Conservation (phyloP, 2,329 filamentous ascomycete species). For the Exophiala oligosperma region DNA sequence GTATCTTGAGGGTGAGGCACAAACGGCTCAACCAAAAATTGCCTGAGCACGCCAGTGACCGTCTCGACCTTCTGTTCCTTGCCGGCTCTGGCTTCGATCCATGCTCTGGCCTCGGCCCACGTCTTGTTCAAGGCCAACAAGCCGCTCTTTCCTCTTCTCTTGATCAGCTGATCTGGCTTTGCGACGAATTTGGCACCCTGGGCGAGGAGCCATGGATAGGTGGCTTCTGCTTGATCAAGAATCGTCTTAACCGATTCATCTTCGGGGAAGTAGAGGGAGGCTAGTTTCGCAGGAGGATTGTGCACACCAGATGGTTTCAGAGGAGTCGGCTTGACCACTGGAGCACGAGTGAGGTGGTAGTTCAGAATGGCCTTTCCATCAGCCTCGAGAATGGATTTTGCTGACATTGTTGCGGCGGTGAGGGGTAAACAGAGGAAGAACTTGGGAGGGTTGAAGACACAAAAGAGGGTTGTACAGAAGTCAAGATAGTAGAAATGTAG, state of each 20-base stretch:
- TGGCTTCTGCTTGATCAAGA: conserved; percentile 92
- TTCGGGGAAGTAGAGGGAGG: conserved; percentile 89
- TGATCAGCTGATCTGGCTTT: conserved; percentile 99
- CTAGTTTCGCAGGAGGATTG: conserved; percentile 88
- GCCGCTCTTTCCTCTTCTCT: conserved; percentile 98
- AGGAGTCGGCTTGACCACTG: conserved; percentile 96
- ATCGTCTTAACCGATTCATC: conserved; percentile 79
- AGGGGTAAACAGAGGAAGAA: conserved; percentile 24
- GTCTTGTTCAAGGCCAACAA: conserved; percentile 95
- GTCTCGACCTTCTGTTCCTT: conserved; percentile 94
- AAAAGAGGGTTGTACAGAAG: background rate
- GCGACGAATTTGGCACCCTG: conserved; percentile 89
- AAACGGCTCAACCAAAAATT: conserved; percentile 98
- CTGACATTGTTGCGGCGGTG: conserved; percentile 66
- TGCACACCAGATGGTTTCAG: conserved; percentile 80
- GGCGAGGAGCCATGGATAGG: conserved; percentile 91
- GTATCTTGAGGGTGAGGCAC: conserved; percentile 93
- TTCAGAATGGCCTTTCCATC: conserved; percentile 99
- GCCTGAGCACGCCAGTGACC: conserved; percentile 80
- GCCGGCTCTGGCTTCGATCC: conserved; percentile 88
- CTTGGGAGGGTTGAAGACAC: background rate
- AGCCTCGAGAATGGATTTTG: conserved; percentile 97
- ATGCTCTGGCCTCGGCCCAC: conserved; percentile 90
- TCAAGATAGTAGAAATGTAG: background rate
- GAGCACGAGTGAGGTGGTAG: conserved; percentile 98